phyloP scores from a whole-genome alignment of 176 grass and related monocot genomes.

The Carex littledalei region DNA sequence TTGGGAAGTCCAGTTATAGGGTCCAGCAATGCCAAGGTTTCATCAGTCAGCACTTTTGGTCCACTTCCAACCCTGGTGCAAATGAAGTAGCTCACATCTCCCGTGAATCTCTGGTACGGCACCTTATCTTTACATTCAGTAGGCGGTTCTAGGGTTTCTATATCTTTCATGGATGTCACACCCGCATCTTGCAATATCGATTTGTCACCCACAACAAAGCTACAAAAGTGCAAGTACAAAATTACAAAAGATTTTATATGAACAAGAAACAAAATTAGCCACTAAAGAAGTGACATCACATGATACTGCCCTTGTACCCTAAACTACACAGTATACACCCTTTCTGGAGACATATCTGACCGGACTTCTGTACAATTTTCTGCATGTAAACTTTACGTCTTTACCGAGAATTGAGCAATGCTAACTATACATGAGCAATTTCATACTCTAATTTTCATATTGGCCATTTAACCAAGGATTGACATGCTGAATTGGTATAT shows the following conservation, averaged over 20 bases:
- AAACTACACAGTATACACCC: background rate
- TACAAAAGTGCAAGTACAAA: conserved; percentile 11
- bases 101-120: conserved; percentile 29
- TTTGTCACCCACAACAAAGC: conserved; percentile 88
- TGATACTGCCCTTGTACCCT: background rate
- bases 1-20: conserved; percentile 35
- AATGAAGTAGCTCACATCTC: conserved; percentile 52
- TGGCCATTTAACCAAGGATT: background rate
- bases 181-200: conserved; percentile 60
- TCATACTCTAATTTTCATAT: background rate
- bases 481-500: background rate
- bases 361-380: background rate
- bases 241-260: background rate
- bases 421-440: too few relatives aligned
- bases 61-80: conserved; percentile 45
- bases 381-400: background rate
- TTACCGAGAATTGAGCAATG: too few relatives aligned
- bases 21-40: conserved; percentile 30
- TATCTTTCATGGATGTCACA: conserved; percentile 54
- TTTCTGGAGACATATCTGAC: background rate
- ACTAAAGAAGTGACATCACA: background rate
- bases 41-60: conserved; percentile 35
- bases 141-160: conserved; percentile 53
- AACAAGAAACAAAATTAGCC: background rate
- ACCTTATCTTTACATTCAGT: conserved; percentile 47